Conservation (phyloP, 2,329 filamentous ascomycete genomes). For the Ceratocystis destructans region DNA sequence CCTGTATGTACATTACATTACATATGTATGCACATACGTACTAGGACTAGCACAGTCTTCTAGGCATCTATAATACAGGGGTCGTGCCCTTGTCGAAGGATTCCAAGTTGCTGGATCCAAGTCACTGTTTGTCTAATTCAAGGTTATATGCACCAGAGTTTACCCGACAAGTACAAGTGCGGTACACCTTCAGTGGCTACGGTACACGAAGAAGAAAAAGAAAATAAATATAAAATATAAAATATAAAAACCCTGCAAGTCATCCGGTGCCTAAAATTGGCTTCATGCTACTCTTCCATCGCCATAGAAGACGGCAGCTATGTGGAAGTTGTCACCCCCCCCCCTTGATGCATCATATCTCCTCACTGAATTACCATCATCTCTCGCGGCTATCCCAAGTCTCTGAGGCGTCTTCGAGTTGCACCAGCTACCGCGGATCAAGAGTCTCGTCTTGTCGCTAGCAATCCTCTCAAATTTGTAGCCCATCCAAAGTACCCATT, state of each 20-base stretch:
- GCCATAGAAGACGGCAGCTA: neutral
- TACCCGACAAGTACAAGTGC: neutral
- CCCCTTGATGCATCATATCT: neutral
- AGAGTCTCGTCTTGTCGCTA: neutral
- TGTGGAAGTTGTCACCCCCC: neutral
- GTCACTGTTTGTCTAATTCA: neutral
- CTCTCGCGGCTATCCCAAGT: neutral
- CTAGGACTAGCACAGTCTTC: neutral
- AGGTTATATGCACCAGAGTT: neutral
- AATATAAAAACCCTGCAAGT: too few relatives aligned
- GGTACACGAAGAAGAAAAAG: too few relatives aligned
- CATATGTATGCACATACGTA: slow-evolving; percentile 1
- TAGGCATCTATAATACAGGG: slow-evolving; percentile 2
- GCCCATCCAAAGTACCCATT: neutral
- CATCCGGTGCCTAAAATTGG: too few relatives aligned
- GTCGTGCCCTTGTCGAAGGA: neutral
- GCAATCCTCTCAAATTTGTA: neutral
- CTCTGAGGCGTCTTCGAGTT: neutral
- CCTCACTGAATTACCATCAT: neutral
- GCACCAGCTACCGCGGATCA: neutral
- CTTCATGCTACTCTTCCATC: too few relatives aligned
- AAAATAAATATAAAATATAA: too few relatives aligned
- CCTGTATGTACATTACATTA: neutral
- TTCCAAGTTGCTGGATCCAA: neutral
- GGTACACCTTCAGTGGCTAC: neutral